Evolutionary conservation across 306 rosid species (phyloP).

Genomic region (Senna siamea): DNA sequence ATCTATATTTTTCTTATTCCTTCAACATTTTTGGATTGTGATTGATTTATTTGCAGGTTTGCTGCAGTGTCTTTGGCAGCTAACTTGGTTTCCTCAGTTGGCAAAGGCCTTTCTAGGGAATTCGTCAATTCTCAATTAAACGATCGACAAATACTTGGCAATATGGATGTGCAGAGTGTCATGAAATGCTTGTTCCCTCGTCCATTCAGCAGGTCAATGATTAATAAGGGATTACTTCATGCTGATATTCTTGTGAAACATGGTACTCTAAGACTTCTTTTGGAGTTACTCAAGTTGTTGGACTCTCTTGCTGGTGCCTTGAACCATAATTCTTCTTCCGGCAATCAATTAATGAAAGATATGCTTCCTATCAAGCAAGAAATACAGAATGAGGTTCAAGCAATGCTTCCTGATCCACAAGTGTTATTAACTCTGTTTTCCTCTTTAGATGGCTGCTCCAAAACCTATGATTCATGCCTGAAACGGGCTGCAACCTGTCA

Average conservation of each 20-base stretch:
- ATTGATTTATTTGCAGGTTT: constrained; percentile 73
- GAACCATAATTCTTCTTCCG: constrained; percentile 42
- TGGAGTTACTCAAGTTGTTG: constrained; percentile 73
- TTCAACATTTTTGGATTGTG: constrained; percentile 32
- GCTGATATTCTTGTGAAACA: constrained; percentile 71
- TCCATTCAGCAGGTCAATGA: constrained; percentile 67
- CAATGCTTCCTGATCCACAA: constrained; percentile 81
- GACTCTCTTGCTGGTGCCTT: constrained; percentile 59
- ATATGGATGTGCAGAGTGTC: constrained; percentile 52
- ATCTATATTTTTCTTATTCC: neutral
- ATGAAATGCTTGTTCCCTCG: constrained; percentile 79
- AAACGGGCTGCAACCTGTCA: constrained; percentile 60
- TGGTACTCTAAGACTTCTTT: constrained; percentile 79
- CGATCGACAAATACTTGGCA: constrained; percentile 35
- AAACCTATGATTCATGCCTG: constrained; percentile 39
- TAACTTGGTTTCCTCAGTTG: constrained; percentile 62
- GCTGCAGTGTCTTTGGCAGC: constrained; percentile 65
- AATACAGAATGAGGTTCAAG: constrained; percentile 71
- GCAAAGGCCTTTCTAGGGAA: constrained; percentile 55
- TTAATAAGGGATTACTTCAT: constrained; percentile 87
- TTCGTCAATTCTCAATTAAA: constrained; percentile 47
- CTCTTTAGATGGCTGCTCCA: constrained; percentile 58
- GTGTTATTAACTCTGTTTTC: constrained; percentile 71
- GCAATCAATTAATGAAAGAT: constrained; percentile 32
- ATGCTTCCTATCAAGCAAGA: constrained; percentile 59